A percentile compares a stretch with the other conserved stretches of the same genome.
phyloP scores from a whole-genome alignment of 257 asterid species.

The Solanum bulbocastanum region DNA sequence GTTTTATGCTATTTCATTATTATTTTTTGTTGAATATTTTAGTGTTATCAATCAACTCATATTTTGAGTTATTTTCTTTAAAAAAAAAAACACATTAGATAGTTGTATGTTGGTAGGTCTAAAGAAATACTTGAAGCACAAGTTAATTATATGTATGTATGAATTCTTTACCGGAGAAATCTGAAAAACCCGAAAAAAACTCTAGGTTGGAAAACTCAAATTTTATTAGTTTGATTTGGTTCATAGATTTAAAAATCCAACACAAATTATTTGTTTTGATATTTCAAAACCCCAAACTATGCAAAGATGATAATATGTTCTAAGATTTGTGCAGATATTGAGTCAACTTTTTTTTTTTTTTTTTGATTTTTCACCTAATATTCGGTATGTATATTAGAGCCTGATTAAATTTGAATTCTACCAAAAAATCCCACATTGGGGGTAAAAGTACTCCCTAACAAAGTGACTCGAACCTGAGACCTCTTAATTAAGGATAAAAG shows the following conservation, averaged over 20 bases:
- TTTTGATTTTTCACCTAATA: too few relatives aligned
- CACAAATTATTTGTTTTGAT: background rate
- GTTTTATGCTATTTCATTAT: background rate
- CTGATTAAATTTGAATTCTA: too few relatives aligned
- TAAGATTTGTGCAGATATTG: background rate
- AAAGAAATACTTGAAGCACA: background rate
- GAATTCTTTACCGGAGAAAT: background rate
- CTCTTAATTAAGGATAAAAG: too few relatives aligned
- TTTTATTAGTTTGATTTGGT: too few relatives aligned
- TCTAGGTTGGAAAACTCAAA: background rate
- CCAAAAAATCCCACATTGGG: rapidly evolving
- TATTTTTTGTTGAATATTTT: too few relatives aligned
- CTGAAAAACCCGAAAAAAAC: rapidly evolving
- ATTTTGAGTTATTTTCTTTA: background rate
- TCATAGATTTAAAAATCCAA: background rate
- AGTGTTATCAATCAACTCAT: background rate
- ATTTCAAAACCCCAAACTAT: background rate
- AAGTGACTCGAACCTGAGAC: background rate
- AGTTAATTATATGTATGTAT: too few relatives aligned
- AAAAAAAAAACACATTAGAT: background rate
- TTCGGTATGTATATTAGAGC: too few relatives aligned
- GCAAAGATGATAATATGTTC: background rate
- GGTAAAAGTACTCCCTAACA: background rate
- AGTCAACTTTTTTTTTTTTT: too few relatives aligned
- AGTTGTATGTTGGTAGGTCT: too few relatives aligned